A percentile compares a stretch with the other conserved stretches of the same genome.
Conservation (phyloP, 2,329 filamentous ascomycete genomes). For the Penicillium paneum region DNA sequence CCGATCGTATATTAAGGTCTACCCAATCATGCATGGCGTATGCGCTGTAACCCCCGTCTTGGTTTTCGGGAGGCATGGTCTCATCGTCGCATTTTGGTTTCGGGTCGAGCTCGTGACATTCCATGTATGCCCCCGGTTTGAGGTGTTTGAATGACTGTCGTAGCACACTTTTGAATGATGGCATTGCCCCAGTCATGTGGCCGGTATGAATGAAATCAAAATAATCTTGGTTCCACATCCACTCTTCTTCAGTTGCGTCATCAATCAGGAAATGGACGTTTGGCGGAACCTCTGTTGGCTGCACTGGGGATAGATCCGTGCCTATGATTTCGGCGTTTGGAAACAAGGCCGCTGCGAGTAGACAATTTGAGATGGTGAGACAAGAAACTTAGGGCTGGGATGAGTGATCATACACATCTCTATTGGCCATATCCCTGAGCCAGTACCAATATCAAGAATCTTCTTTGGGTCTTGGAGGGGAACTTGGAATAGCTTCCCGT, state of each 20-base stretch:
- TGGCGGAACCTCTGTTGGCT: constrained; percentile 62
- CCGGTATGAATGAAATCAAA: constrained; percentile 62
- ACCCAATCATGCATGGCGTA: constrained; percentile 51
- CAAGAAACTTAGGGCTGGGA: not conserved
- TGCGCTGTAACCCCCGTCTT: constrained; percentile 30
- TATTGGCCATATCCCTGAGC: constrained; percentile 66
- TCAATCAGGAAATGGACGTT: constrained; percentile 75
- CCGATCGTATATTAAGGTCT: constrained; percentile 41
- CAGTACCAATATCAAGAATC: constrained; percentile 59
- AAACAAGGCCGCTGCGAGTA: constrained; percentile 43
- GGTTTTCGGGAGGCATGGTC: constrained; percentile 50
- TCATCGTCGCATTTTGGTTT: constrained; percentile 53
- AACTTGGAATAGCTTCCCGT: constrained; percentile 46
- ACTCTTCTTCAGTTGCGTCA: constrained; percentile 61
- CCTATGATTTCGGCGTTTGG: constrained; percentile 59
- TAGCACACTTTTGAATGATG: constrained; percentile 56
- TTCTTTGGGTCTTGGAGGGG: constrained; percentile 46
- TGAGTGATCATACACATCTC: constrained; percentile 53
- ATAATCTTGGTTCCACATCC: constrained; percentile 51
- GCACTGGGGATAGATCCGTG: constrained; percentile 66
- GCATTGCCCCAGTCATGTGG: constrained; percentile 57
- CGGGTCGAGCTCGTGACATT: constrained; percentile 46
- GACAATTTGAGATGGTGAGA: constrained; percentile 12
- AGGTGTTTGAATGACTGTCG: constrained; percentile 51
- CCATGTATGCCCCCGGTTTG: constrained; percentile 54